A percentile compares a stretch with the other conserved stretches of the same genome.
Conservation (phyloP, 75 land plant species). For the Adiantum capillusveneris region DNA sequence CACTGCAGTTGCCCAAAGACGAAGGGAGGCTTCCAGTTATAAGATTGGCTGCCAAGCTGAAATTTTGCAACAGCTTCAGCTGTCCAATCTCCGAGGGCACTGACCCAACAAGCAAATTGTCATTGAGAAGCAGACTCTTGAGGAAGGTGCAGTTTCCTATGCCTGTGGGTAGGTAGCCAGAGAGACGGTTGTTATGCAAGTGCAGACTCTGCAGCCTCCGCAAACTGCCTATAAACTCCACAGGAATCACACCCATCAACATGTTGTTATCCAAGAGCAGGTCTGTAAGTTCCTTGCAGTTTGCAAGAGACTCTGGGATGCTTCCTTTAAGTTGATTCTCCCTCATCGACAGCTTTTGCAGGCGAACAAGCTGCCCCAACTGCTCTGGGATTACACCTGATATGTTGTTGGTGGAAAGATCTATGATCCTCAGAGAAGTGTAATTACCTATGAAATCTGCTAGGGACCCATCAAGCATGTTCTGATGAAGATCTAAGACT, state of each 20-base stretch:
- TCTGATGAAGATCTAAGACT: slow-evolving; percentile 34
- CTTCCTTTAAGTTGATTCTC: slow-evolving; percentile 43
- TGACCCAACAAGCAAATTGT: slow-evolving; percentile 47
- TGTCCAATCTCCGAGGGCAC: slow-evolving; percentile 58
- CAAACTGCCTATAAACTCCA: slow-evolving; percentile 37
- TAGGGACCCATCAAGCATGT: slow-evolving; percentile 27
- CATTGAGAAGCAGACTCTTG: slow-evolving; percentile 24
- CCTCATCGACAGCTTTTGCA: slow-evolving; percentile 36
- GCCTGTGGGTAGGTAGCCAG: slow-evolving; percentile 47
- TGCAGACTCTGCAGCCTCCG: slow-evolving; percentile 40
- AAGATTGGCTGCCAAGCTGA: slow-evolving; percentile 31
- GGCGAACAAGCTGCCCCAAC: slow-evolving; percentile 37
- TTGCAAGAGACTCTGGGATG: slow-evolving; percentile 61
- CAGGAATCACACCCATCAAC: slow-evolving; percentile 67
- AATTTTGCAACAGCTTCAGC: slow-evolving; percentile 40
- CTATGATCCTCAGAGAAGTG: slow-evolving; percentile 21
- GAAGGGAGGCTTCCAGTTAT: slow-evolving; percentile 32
- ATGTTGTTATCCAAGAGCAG: slow-evolving; percentile 50
- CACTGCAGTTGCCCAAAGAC: slow-evolving; percentile 13
- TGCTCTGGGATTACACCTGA: slow-evolving; percentile 40
- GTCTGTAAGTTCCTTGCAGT: slow-evolving; percentile 23
- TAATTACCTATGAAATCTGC: slow-evolving; percentile 19
- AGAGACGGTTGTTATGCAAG: slow-evolving; percentile 43
- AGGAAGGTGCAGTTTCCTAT: slow-evolving; percentile 36
- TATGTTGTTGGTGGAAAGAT: slow-evolving; percentile 40